Evolutionary conservation across 768 basidiomycete genomes (phyloP), one percentile per base, ranked within the genome.

Genomic region (Chalciporus sphaerocephalus): DNA sequence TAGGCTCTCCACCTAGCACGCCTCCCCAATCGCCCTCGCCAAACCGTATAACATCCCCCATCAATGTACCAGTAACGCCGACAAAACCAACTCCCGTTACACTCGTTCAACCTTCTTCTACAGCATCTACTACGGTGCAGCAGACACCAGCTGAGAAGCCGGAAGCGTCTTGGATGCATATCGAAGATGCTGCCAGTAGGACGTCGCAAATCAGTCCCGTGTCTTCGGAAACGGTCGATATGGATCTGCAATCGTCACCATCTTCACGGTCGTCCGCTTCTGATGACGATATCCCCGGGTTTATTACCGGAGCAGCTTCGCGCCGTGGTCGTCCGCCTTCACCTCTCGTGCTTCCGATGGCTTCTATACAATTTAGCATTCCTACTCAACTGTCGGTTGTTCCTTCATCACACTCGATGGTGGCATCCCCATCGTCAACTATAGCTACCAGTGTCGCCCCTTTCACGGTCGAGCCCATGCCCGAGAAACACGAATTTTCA

Each of bases 1-100:
- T 83, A 34, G 79, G 75, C 51, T 79, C 79, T 6, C 59, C 71
- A 6, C 52, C 66, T 15, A 71, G 67, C 48, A 70, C 70, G 9
- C 69, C 71, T 27, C 50, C 63, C 35, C 62, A 53, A 24, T 52
- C 61, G 4, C 61, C 55, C 5, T 27, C 47, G 23, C 40, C 6
- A n/a, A 32, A 42, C 1, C 50, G 13, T 32, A 40, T 27, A 23
- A 37, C 51, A 17, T 38, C 42, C 12, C 39, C 46, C 34, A 27
- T 42, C 24, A 42, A 38, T 6, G 36, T 44, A 7, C 44, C 38
- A 9, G 25, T 33, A 20, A 54, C 47, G 1, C 51, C 56, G 22
- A 38, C 21, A 5, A 38, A 47, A 12, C 52, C 45, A 25, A 15
- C 50, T 9, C 18, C 38, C 13, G n/a, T 37, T 23, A 30, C 48